Base-by-base conservation (phyloP, 306 rosid species). In the Glycine latifolia region DNA sequence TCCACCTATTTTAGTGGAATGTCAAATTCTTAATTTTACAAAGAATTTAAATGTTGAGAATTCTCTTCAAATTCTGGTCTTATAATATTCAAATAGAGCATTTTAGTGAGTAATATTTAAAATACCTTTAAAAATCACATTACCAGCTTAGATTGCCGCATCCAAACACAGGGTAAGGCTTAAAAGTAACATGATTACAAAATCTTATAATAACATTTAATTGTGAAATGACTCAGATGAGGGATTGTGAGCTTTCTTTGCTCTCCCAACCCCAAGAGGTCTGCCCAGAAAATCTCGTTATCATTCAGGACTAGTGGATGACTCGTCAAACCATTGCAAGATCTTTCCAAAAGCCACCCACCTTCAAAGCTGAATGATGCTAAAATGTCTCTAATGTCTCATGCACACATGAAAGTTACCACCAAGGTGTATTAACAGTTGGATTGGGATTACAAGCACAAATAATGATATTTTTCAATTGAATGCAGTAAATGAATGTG, bases 401-500 rank as follows among this genome's bases (percentile, higher is more conserved):
- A 33, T 62, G 47, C 17, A 65, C 8, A 12, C 39, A 33, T 12
- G 11, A 65, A 35, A 37, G 70, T 26, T 65, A 65, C 8, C 48
- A 35, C 10, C 11, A 65, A 37, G 70, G 20, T 5, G 3, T 10
- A 65, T 14, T 37, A 65, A 37, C 11, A 65, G 11, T 37, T 65
- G 17, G 26, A 7, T 13, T 37, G 20, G 17, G 31, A 26, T 26
- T 26, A 26, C 31, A 26, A 26, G 31, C 31, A 26, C 31, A 26
- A 26, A 26, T 26, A 26, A 26, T 26, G 74, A 83, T 63, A 48
- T 73, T 76, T 83, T 74, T 58, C 62, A 72, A 76, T 76, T 80
- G 63, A 76, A 71, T 79, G 49, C 83, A 76, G 70, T 83, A 10
- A 80, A 86, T 69, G 71, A 73, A 73, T 73, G 77, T 67, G 67